These are phyloP conservation scores for Tuber calosporum DNA, from an alignment of 495 filamentous ascomycete species.

Conservation along the genomic window DNA sequence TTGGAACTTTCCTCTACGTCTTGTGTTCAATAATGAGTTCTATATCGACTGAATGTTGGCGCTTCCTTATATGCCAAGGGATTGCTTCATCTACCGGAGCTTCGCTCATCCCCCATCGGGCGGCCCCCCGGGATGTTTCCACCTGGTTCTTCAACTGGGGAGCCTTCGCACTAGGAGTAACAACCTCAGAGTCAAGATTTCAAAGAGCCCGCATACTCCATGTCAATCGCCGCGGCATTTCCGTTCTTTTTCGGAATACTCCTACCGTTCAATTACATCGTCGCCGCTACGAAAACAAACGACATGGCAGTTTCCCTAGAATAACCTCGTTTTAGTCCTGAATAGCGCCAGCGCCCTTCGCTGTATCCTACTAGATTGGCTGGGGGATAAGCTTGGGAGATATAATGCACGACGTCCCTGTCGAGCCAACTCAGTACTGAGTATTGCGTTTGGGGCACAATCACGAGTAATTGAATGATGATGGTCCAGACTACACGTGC, in stretches of 20 bases:
- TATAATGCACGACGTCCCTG: slow-evolving; percentile 52
- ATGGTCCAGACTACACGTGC: slow-evolving; percentile 58
- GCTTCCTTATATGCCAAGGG: slow-evolving; percentile 56
- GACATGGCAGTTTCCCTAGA: slow-evolving; percentile 55
- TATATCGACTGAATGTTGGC: slow-evolving; percentile 57
- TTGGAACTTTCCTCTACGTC: slow-evolving; percentile 40
- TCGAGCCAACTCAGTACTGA: background rate
- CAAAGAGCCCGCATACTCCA: slow-evolving; percentile 51
- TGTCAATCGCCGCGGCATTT: slow-evolving; percentile 51
- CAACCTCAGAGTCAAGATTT: slow-evolving; percentile 61
- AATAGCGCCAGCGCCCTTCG: slow-evolving; percentile 64
- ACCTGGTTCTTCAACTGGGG: slow-evolving; percentile 64
- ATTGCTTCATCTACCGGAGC: slow-evolving; percentile 53
- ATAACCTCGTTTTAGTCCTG: slow-evolving; percentile 64
- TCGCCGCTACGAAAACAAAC: slow-evolving; percentile 51
- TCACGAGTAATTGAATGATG: background rate
- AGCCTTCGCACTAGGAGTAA: slow-evolving; percentile 62
- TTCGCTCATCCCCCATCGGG: slow-evolving; percentile 58
- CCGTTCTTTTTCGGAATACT: slow-evolving; percentile 67
- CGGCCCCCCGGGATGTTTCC: slow-evolving; percentile 52
- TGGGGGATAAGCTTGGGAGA: slow-evolving; percentile 64
- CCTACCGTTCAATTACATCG: slow-evolving; percentile 66
- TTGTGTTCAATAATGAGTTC: slow-evolving; percentile 52
- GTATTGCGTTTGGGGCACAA: background rate
- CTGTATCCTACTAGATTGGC: slow-evolving; percentile 63